Evolutionary conservation across 2,329 filamentous ascomycete genomes (phyloP).

Genomic region (Cytospora piceae): DNA sequence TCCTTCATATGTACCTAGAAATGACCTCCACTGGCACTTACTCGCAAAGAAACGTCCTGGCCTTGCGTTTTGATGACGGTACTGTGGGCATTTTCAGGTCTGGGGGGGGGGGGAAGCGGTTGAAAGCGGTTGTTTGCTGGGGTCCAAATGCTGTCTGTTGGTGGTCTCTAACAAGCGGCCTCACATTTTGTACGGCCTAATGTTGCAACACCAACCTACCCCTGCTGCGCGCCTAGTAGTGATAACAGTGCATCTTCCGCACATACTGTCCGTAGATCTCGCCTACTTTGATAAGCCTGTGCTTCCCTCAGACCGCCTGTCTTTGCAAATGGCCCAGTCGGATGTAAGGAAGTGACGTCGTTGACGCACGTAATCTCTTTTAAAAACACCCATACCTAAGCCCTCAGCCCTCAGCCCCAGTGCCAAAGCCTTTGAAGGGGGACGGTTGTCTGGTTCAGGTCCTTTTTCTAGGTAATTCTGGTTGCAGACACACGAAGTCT

Average conservation of each 20-base stretch:
- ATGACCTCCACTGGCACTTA: too few relatives aligned
- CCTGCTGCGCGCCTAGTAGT: neutral
- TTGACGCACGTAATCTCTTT: neutral
- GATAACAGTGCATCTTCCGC: neutral
- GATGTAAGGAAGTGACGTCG: constrained; percentile 4
- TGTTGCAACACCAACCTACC: neutral
- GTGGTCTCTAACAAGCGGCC: too few relatives aligned
- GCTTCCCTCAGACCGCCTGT: constrained; percentile 1
- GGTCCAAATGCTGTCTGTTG: neutral
- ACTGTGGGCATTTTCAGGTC: too few relatives aligned
- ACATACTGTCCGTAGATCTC: neutral
- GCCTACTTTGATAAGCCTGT: neutral
- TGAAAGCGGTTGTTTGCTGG: neutral
- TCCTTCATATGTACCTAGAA: neutral
- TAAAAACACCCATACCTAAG: neutral
- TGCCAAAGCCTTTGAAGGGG: neutral
- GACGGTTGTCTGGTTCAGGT: neutral
- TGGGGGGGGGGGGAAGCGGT: neutral
- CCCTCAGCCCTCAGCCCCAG: neutral
- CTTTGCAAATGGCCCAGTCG: neutral
- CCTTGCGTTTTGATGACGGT: neutral
- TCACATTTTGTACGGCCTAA: neutral
- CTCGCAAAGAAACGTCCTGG: too few relatives aligned
- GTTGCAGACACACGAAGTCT: neutral
- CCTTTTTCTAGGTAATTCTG: neutral